Base-by-base conservation (phyloP, 371 early-diverging fungal genomes). In the Mortierella sp. region DNA sequence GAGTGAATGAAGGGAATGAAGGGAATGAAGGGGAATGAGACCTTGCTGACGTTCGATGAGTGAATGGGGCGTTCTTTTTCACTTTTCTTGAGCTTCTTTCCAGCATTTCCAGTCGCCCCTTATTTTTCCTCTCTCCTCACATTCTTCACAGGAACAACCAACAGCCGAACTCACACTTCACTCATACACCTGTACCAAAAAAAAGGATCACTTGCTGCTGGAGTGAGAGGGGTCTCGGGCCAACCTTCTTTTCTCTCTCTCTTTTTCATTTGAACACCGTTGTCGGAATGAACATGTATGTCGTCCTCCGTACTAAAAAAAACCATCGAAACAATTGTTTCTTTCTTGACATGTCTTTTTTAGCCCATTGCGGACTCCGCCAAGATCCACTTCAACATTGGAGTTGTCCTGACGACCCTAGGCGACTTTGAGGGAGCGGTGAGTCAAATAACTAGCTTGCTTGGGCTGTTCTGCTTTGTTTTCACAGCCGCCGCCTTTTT, bases 331-430 rank as follows among this genome's bases (percentile, higher is more conserved):
- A 59, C 26, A 28, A 59, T 59, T 2, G 14, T 14, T 59, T 16
- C 31, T 31, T 21, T 16, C 37, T 64, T 2, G 6, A 40, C 2
- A 40, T 40, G 43, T 40, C 43, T 40, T 37, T 67, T 64, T 37
- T 90, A 97, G 96, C 89, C 91, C 55, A 96, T 98, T 75, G 97
- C 97, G 40, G 97, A 97, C 84, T 93, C 93, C 43, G 94, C 98
- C 55, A 98, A 97, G 89, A 96, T 98, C 76, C 96, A 97, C 89
- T 98, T 97, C 88, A 98, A 98, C 87, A 96, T 98, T 87, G 98
- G 96, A 13, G 91, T 96, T 72, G 93, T 96, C 69, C 92, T 93
- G 71, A 91, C 95, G 11, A 92, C 94, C 26, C 82, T 95, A 57
- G 93, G 93, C 37, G 92, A 96, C 82, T 92, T 95, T 87, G 92